These are phyloP conservation scores for Wallacemonas sp. DNA, from an alignment of 208 protist genomes.

Conservation along the genomic window DNA sequence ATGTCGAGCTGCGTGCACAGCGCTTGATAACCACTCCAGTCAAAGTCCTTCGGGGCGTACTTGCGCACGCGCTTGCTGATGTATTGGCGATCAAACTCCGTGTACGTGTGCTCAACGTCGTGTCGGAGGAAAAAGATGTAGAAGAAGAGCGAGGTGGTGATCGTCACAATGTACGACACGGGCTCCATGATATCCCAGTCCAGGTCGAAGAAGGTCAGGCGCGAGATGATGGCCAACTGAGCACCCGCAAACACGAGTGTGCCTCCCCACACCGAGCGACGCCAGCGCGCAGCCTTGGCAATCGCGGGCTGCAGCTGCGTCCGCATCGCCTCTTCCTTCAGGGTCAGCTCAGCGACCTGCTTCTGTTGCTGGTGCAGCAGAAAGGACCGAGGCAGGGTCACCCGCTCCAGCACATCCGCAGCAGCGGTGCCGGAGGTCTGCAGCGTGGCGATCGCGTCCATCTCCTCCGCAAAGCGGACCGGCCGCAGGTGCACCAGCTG, in stretches of 20 bases:
- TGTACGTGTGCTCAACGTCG: constrained; percentile 56
- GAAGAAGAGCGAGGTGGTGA: constrained; percentile 63
- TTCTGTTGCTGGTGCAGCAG: constrained; percentile 44
- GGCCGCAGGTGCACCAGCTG: constrained; percentile 61
- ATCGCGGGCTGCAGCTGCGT: constrained; percentile 46
- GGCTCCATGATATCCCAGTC: constrained; percentile 94
- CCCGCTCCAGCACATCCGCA: not conserved
- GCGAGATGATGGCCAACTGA: constrained; percentile 77
- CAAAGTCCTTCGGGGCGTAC: constrained; percentile 70
- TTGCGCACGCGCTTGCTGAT: constrained; percentile 51
- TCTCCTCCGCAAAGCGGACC: constrained; percentile 50
- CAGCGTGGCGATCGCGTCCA: constrained; percentile 9
- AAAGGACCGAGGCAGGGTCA: constrained; percentile 23
- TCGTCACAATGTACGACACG: constrained; percentile 75
- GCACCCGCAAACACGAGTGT: constrained; percentile 58
- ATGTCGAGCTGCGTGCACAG: constrained; percentile 44
- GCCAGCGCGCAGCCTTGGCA: constrained; percentile 50
- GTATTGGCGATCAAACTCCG: constrained; percentile 53
- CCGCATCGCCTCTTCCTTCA: constrained; percentile 43
- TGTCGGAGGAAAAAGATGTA: constrained; percentile 66
- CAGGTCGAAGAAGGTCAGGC: constrained; percentile 87
- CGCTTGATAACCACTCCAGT: constrained; percentile 63
- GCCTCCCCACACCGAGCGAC: constrained; percentile 61
- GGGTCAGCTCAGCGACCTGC: constrained; percentile 34
- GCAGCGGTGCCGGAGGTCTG: not conserved